Conservation (phyloP, 371 early-diverging fungal genomes). For the Neoconidiobolus thromboides region DNA sequence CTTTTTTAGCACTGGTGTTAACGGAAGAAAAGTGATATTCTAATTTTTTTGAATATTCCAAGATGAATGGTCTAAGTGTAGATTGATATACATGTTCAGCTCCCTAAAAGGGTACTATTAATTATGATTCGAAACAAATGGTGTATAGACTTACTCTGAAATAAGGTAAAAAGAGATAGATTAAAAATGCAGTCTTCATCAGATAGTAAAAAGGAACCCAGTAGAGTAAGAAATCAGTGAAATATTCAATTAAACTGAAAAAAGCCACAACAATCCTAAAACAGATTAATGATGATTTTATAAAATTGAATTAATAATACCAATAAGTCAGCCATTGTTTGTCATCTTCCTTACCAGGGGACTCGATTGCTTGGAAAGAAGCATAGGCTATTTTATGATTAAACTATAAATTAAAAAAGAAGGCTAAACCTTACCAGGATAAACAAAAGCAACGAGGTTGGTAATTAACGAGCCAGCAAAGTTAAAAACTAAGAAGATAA, state of each 20-base stretch:
- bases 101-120: too few species aligned
- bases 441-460: slow-evolving; percentile 68
- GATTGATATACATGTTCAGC: too few species aligned
- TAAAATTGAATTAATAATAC: slow-evolving; percentile 8
- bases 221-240: slow-evolving; percentile 57
- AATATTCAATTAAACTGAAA: slow-evolving; percentile 66
- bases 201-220: slow-evolving; percentile 90
- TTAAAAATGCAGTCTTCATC: slow-evolving; percentile 67
- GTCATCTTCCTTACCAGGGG: slow-evolving; percentile 54
- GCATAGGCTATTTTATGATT: slow-evolving; percentile 41
- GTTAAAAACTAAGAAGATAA: slow-evolving; percentile 73
- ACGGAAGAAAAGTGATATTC: too few species aligned
- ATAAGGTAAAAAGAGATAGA: slow-evolving; percentile 25
- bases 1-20: too few species aligned
- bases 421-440: slow-evolving; percentile 34
- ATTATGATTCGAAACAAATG: too few species aligned
- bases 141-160: slow-evolving; percentile 12
- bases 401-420: neutral
- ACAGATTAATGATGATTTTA: neutral
- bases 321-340: slow-evolving; percentile 77
- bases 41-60: too few species aligned
- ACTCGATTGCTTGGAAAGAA: slow-evolving; percentile 81
- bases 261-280: slow-evolving; percentile 68
- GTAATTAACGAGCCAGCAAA: slow-evolving; percentile 61
- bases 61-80: too few species aligned